Evolutionary conservation across 768 basidiomycete genomes (phyloP), one percentile per base, ranked within the genome.

Genomic region (Galerina sulciceps): DNA sequence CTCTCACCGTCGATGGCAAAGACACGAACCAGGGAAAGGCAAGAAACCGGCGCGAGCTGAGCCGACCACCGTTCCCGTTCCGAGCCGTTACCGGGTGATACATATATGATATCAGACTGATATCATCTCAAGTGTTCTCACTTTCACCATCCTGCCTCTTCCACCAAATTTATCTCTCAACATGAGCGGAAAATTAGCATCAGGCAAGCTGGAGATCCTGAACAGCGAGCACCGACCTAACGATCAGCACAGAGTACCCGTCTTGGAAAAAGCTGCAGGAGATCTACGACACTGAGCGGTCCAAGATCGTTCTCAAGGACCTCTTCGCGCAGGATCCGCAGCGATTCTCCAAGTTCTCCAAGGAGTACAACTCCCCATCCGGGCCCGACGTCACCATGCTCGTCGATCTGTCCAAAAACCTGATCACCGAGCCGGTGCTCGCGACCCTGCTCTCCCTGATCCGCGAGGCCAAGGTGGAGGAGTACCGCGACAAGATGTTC

Each of bases 321-420:
- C 91, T 99, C 68, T 99, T 99, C 72, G 87, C 87, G 17, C 81
- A 89, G 68, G 95, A 98, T 77, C 88, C 95, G 14, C 59, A 84
- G 55, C 90, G 97, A 58, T 99, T 98, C 81, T 69, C 84, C 47
- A 93, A 89, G 70, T 95, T 94, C 78, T 93, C 89, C 44, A 83
- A 80, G 53, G 82, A 87, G 61, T 96, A 95, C 76, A 80, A 81
- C 40, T 86, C 91, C 22, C 69, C 83, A 6, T 80, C 79, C 42
- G 88, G 89, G 48, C 82, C 88, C 8, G 80, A 82, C 60, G 88
- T 89, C 52, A 89, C 90, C 51, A 84, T 99, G 80, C 85, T 99
- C 59, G 83, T 97, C 70, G 96, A 99, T 76, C 96, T 92, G 79
- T 97, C 94, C 71, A 99, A 99, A 79, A 96, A 99, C 79, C 77